A percentile compares a stretch with the other conserved stretches of the same genome.
These are phyloP conservation scores for Hypoxylon sp. DNA, from an alignment of 2,329 filamentous ascomycete species.

Conservation along the genomic window DNA sequence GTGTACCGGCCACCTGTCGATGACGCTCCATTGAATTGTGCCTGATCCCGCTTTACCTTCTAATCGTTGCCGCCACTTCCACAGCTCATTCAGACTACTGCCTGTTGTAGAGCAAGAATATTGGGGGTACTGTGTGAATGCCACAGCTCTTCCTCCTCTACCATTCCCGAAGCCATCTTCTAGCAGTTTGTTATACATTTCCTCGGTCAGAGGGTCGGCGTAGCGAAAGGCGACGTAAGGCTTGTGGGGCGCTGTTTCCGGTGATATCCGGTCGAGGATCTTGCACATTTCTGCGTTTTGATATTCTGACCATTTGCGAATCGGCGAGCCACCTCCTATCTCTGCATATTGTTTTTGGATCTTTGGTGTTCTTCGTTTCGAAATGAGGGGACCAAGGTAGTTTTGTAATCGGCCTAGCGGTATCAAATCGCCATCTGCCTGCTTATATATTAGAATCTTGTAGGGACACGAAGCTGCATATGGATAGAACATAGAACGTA, in stretches of 20 bases:
- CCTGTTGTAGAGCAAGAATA: slow-evolving; percentile 98
- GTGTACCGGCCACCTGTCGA: slow-evolving; percentile 97
- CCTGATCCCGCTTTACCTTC: slow-evolving; percentile 82
- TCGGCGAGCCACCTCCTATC: slow-evolving; percentile 97
- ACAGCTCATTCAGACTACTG: slow-evolving; percentile 95
- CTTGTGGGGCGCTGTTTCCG: slow-evolving; percentile 95
- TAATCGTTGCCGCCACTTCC: slow-evolving; percentile 93
- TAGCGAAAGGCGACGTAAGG: slow-evolving; percentile 98
- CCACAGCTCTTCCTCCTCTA: slow-evolving; percentile 91
- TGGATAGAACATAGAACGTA: slow-evolving; percentile 64
- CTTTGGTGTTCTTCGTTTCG: slow-evolving; percentile 90
- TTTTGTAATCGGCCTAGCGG: slow-evolving; percentile 92
- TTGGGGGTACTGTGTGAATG: slow-evolving; percentile 98
- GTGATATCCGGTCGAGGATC: slow-evolving; percentile 89
- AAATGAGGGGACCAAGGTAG: slow-evolving; percentile 91
- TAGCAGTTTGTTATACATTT: slow-evolving; percentile 88
- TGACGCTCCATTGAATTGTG: slow-evolving; percentile 94
- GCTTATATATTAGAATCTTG: slow-evolving; percentile 41
- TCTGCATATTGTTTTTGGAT: slow-evolving; percentile 96
- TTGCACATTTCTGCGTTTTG: slow-evolving; percentile 98
- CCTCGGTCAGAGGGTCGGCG: slow-evolving; percentile 91
- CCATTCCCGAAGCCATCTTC: slow-evolving; percentile 92
- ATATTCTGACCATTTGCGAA: slow-evolving; percentile 97
- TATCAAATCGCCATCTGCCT: slow-evolving; percentile 95
- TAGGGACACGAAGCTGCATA: slow-evolving; percentile 13